phyloP scores from a whole-genome alignment of 2,329 filamentous ascomycete species.

The Aureobasidium sp. region DNA sequence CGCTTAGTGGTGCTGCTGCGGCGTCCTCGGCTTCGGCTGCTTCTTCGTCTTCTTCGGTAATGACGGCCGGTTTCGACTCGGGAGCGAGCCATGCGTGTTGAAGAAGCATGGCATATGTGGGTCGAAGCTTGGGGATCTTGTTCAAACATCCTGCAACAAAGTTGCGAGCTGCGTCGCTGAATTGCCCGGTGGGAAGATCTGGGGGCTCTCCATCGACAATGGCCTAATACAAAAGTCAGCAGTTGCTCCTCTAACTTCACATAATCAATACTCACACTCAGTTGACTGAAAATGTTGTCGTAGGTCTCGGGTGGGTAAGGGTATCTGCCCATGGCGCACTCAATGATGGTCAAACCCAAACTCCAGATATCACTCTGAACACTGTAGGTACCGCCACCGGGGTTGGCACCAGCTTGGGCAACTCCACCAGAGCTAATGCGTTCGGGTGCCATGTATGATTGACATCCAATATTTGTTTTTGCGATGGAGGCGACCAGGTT shows the following conservation, averaged over 20 bases:
- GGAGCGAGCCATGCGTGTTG: slow-evolving; percentile 80
- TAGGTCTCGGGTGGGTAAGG: slow-evolving; percentile 97
- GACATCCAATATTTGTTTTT: slow-evolving; percentile 97
- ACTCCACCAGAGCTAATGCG: slow-evolving; percentile 82
- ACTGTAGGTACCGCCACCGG: slow-evolving; percentile 78
- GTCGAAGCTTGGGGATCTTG: slow-evolving; percentile 85
- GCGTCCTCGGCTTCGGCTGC: slow-evolving; percentile 25
- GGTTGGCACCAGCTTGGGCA: slow-evolving; percentile 58
- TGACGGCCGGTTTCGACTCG: slow-evolving; percentile 67
- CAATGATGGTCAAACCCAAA: slow-evolving; percentile 85
- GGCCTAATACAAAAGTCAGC: slow-evolving; percentile 50
- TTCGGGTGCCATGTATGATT: slow-evolving; percentile 99
- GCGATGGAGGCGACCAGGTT: slow-evolving; percentile 96
- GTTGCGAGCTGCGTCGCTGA: slow-evolving; percentile 69
- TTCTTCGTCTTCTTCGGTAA: slow-evolving; percentile 61
- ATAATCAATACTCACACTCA: slow-evolving; percentile 64
- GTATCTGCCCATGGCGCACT: slow-evolving; percentile 89
- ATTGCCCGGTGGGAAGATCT: slow-evolving; percentile 68
- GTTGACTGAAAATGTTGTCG: slow-evolving; percentile 95
- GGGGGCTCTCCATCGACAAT: slow-evolving; percentile 98
- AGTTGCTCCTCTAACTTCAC: neutral
- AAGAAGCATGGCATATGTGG: slow-evolving; percentile 84
- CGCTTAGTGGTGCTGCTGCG: slow-evolving; percentile 9
- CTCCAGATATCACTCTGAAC: slow-evolving; percentile 99
- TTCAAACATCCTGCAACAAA: slow-evolving; percentile 88